These are phyloP conservation scores for Fonsecaea monophora DNA, from an alignment of 2,329 filamentous ascomycete genomes.

Conservation along the genomic window DNA sequence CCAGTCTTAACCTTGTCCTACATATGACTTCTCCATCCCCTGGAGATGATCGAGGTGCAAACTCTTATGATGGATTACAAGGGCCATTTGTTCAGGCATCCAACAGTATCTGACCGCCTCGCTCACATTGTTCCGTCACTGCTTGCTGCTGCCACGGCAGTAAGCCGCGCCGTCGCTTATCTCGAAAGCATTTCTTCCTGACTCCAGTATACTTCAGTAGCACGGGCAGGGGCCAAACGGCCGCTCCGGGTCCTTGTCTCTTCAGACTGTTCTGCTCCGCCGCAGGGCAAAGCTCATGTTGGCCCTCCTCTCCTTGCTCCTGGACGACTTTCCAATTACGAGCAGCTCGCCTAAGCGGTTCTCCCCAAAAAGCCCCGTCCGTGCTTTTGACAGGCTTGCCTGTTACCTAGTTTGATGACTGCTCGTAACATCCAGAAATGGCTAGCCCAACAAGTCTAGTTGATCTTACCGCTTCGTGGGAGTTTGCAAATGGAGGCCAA, in stretches of 20 bases:
- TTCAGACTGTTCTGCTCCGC: neutral
- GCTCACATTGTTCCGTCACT: neutral
- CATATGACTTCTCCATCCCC: neutral
- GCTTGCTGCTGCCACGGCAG: neutral
- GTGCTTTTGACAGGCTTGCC: conserved; percentile 6
- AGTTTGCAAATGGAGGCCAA: conserved; percentile 15
- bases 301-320: neutral
- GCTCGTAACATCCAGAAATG: neutral
- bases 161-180: neutral
- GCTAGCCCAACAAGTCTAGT: conserved; percentile 14
- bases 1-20: neutral
- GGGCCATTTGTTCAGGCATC: conserved; percentile 4
- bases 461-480: conserved; percentile 15
- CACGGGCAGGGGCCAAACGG: neutral
- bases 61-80: neutral
- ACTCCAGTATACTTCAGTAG: neutral
- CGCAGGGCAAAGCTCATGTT: neutral
- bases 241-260: neutral
- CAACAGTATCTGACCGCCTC: conserved; percentile 18
- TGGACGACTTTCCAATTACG: neutral
- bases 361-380: neutral
- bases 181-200: neutral
- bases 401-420: neutral
- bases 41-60: neutral
- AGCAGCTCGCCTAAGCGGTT: conserved; percentile 3